phyloP scores from a whole-genome alignment of 75 land plant genomes.

The Pinus albicaulis region DNA sequence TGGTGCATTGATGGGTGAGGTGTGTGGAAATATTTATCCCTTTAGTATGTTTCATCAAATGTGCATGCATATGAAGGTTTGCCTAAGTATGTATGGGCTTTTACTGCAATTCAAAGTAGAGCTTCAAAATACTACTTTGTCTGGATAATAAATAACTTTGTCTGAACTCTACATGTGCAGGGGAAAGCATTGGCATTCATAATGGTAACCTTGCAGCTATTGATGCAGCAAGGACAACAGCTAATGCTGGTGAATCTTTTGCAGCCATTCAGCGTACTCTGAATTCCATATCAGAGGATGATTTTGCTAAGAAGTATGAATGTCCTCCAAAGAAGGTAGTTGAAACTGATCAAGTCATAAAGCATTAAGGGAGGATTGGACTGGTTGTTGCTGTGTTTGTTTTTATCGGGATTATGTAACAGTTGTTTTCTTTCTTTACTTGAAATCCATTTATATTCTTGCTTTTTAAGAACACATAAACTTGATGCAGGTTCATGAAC shows the following conservation, averaged over 20 bases:
- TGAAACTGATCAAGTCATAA: background rate
- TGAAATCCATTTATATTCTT: background rate
- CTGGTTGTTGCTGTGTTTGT: background rate
- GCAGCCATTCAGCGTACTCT: constrained; percentile 24
- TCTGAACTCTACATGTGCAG: background rate
- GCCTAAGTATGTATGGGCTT: no score
- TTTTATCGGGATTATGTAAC: background rate
- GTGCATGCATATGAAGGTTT: no score
- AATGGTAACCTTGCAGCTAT: background rate
- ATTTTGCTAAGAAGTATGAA: constrained; percentile 20
- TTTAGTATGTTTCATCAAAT: no score
- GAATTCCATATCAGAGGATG: constrained; percentile 28
- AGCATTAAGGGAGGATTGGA: background rate
- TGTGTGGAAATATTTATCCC: no score
- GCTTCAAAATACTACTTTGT: no score
- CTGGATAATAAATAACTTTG: background rate
- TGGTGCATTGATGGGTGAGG: no score
- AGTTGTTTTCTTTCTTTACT: background rate
- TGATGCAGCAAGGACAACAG: background rate
- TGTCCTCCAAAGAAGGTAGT: constrained; percentile 52
- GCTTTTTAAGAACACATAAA: background rate
- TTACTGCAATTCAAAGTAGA: no score
- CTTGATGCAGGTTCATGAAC: constrained; percentile 32
- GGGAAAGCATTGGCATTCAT: background rate
- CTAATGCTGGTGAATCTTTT: constrained; percentile 30